Evolutionary conservation across 1,139 yeast species (phyloP).

Genomic region (Debaryomycetaceae sp.): DNA sequence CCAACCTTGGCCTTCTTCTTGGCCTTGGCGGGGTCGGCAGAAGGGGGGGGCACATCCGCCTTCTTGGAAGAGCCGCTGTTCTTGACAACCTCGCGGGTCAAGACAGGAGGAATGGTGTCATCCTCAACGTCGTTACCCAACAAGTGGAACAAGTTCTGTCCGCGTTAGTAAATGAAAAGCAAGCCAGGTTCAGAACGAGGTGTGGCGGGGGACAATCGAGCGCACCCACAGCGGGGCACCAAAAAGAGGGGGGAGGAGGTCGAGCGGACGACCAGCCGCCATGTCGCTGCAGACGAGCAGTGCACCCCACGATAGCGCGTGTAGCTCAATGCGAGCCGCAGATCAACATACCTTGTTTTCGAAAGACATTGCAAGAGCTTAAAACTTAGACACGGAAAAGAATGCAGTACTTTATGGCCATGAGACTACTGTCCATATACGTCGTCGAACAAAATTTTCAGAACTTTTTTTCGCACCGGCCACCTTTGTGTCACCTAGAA

Average conservation of each 20-base stretch:
- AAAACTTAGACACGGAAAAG: constrained; percentile 7
- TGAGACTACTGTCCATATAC: constrained; percentile 10
- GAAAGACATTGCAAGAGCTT: constrained; percentile 33
- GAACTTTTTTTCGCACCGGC: constrained; percentile 4
- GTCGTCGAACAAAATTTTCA: constrained; percentile 11
- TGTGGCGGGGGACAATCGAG: constrained; percentile 3
- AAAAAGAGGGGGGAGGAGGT: no score
- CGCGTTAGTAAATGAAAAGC: constrained; percentile 16
- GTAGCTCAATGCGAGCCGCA: no score
- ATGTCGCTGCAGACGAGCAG: no score
- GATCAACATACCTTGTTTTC: constrained; percentile 43
- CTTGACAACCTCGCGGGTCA: constrained; percentile 69
- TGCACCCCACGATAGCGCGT: no score
- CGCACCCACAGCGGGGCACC: background rate
- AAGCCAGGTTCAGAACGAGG: no score
- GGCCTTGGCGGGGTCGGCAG: constrained; percentile 79
- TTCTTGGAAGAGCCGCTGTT: constrained; percentile 83
- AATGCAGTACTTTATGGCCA: constrained; percentile 19
- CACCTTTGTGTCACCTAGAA: constrained; percentile 7
- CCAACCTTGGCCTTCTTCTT: constrained; percentile 60
- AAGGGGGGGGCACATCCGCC: constrained; percentile 78
- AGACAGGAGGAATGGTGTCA: constrained; percentile 46
- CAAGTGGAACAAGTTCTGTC: constrained; percentile 45
- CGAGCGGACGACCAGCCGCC: no score
- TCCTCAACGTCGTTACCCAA: constrained; percentile 81